Percentiles rank a stretch among this genome's conserved stretches.
phyloP scores from a whole-genome alignment of 495 filamentous ascomycete species.

The Aspergillus asperescens region DNA sequence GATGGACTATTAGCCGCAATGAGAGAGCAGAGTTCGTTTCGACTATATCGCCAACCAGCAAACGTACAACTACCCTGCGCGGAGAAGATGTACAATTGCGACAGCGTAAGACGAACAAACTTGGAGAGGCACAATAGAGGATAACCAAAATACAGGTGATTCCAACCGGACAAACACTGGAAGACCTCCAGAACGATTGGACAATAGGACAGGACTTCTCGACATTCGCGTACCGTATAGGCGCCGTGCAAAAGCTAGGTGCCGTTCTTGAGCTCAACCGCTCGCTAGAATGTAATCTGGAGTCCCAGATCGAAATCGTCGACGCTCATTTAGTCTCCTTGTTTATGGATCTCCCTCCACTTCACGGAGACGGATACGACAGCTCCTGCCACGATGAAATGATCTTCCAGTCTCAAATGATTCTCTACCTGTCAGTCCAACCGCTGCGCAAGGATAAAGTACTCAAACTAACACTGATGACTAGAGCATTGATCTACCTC shows the following conservation, averaged over 20 bases:
- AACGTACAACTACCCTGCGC: constrained; percentile 27
- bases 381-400: constrained; percentile 66
- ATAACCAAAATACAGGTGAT: constrained; percentile 2
- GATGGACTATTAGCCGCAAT: constrained; percentile 46
- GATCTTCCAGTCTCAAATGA: constrained; percentile 77
- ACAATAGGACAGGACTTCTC: constrained; percentile 14
- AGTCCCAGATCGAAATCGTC: constrained; percentile 35
- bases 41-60: constrained; percentile 28
- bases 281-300: constrained; percentile 13
- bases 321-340: constrained; percentile 66
- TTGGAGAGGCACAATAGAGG: neutral
- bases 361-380: constrained; percentile 56
- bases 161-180: constrained; percentile 4
- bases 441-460: neutral
- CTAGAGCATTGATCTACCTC: constrained; percentile 59
- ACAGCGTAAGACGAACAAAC: constrained; percentile 8
- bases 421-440: constrained; percentile 29
- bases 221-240: constrained; percentile 31
- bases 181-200: constrained; percentile 16
- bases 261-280: constrained; percentile 53
- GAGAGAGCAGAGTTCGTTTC: constrained; percentile 23
- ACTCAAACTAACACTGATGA: neutral
- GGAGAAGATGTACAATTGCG: constrained; percentile 16
- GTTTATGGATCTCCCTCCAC: constrained; percentile 59
- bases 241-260: constrained; percentile 58